These are phyloP conservation scores for Ensete glaucum DNA, from an alignment of 176 grass and related monocot species.

Conservation along the genomic window DNA sequence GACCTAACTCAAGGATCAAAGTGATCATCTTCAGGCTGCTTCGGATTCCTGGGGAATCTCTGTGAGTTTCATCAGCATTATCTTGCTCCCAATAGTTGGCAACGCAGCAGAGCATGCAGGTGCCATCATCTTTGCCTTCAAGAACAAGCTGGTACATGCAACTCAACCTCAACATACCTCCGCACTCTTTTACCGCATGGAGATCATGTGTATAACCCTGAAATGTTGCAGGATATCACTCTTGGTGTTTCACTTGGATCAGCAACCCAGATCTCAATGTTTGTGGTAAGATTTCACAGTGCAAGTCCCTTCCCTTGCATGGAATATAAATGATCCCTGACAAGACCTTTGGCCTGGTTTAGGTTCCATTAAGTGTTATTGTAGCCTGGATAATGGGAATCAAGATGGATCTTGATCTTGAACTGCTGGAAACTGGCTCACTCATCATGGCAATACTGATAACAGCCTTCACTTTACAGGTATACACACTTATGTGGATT, in stretches of 20 bases:
- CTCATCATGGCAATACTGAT: slow-evolving; percentile 39
- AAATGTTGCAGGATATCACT: slow-evolving; percentile 45
- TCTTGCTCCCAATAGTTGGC: slow-evolving; percentile 13
- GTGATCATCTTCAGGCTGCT: not conserved
- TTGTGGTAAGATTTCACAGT: slow-evolving; percentile 44
- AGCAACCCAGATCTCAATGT: slow-evolving; percentile 52
- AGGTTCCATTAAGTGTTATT: slow-evolving; percentile 50
- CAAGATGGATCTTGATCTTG: slow-evolving; percentile 49
- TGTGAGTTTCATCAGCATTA: slow-evolving; percentile 6
- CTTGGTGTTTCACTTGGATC: slow-evolving; percentile 51
- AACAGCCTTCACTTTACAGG: slow-evolving; percentile 49
- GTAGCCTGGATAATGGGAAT: slow-evolving; percentile 51
- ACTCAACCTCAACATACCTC: not conserved
- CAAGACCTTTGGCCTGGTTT: not conserved
- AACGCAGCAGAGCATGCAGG: slow-evolving; percentile 12
- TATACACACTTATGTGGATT: slow-evolving; percentile 2
- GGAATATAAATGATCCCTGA: not conserved
- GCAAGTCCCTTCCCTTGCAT: not conserved
- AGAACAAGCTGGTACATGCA: not conserved
- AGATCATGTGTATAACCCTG: not conserved
- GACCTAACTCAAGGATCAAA: not conserved
- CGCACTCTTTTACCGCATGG: too few species aligned
- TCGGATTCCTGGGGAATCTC: slow-evolving; percentile 8
- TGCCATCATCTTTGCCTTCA: slow-evolving; percentile 11
- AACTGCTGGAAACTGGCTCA: slow-evolving; percentile 50